Conservation (phyloP, 2,329 filamentous ascomycete genomes). For the Colletotrichum phormii region DNA sequence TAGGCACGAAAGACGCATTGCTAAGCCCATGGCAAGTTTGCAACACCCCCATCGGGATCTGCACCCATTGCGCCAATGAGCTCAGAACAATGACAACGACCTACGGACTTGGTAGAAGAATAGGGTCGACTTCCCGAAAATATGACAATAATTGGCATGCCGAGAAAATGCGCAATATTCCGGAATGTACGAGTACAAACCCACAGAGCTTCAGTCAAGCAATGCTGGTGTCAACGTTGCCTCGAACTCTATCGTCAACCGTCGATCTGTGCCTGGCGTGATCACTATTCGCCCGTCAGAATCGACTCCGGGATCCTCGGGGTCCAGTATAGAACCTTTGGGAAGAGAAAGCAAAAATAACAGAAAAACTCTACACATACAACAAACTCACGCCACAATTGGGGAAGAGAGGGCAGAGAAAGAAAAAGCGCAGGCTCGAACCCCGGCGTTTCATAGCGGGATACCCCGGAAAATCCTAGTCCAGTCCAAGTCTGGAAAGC, state of each 20-base stretch:
- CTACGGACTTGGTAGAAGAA: neutral
- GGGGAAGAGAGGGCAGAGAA: neutral
- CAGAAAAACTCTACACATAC: too few species aligned
- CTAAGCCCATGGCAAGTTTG: neutral
- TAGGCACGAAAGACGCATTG: neutral
- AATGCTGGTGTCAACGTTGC: neutral
- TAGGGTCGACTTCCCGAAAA: neutral
- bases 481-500: neutral
- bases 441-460: constrained; percentile 3
- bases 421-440: neutral
- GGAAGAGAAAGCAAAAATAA: neutral
- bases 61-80: neutral
- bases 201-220: neutral
- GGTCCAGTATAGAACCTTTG: constrained; percentile 5
- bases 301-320: constrained; percentile 3
- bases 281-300: constrained; percentile 1
- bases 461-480: constrained; percentile 10
- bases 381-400: neutral
- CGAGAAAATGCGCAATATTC: neutral
- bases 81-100: neutral
- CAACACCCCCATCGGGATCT: neutral
- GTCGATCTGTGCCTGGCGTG: neutral
- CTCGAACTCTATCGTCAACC: neutral
- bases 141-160: neutral
- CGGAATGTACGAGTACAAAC: neutral